These are phyloP conservation scores for Lotus japonicus DNA, from an alignment of 306 rosid genomes.

Conservation along the genomic window DNA sequence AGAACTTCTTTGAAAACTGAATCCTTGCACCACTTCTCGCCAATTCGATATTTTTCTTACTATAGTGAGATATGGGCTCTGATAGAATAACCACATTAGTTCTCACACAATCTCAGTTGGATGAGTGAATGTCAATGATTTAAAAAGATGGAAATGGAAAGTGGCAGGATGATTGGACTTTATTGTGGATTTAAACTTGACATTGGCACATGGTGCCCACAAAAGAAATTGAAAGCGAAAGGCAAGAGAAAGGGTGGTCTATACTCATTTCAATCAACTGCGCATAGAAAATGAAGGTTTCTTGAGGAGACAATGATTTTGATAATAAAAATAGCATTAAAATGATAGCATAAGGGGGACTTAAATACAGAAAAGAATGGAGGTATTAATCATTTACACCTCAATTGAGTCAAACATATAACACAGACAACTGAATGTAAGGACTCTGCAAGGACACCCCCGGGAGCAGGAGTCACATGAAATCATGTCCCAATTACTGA, in stretches of 20 bases:
- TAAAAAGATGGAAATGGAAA: neutral
- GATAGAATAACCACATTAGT: conserved; percentile 13
- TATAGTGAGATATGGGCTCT: neutral
- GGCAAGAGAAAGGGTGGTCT: neutral
- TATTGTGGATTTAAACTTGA: neutral
- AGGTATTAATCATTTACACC: neutral
- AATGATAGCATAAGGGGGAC: neutral
- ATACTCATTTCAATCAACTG: neutral
- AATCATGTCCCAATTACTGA: neutral
- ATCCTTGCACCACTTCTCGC: neutral
- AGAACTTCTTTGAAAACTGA: neutral
- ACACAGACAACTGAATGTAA: neutral
- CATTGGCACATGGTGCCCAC: neutral
- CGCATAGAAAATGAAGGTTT: neutral
- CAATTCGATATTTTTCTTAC: neutral
- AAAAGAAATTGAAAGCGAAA: neutral
- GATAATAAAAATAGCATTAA: neutral
- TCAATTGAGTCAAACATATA: conserved; percentile 5
- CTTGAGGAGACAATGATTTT: neutral
- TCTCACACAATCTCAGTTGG: neutral
- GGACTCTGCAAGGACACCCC: neutral
- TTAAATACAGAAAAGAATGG: neutral
- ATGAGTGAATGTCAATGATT: conserved; percentile 4
- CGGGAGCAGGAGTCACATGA: neutral
- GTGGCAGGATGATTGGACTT: neutral